A percentile compares a stretch with the other conserved stretches of the same genome.
Conservation (phyloP, 2,329 filamentous ascomycete genomes). For the Stachybotrys echinatus region DNA sequence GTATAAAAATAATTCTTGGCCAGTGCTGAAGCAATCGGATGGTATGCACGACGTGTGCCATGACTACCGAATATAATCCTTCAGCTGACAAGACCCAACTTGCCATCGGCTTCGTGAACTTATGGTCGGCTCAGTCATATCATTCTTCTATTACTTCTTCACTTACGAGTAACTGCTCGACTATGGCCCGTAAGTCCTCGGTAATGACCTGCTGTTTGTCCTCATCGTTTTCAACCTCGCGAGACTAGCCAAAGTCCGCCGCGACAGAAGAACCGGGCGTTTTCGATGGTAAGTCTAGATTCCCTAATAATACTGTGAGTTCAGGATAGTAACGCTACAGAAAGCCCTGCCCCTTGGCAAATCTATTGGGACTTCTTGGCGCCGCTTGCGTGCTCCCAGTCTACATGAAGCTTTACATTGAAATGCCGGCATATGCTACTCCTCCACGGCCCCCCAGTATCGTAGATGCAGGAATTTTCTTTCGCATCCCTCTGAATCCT, state of each 20-base stretch:
- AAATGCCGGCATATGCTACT: not conserved
- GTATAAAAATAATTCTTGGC: no score
- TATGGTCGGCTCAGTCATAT: not conserved
- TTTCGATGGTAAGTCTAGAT: not conserved
- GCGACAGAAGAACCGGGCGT: not conserved
- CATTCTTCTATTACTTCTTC: not conserved
- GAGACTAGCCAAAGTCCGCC: constrained; percentile 4
- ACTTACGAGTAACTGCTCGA: not conserved
- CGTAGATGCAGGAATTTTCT: not conserved
- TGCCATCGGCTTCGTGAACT: no score
- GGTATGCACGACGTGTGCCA: no score
- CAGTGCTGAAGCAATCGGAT: no score
- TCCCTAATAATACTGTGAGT: not conserved
- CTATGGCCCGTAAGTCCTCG: constrained; percentile 3
- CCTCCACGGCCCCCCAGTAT: not conserved
- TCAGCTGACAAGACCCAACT: no score
- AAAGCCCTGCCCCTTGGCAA: constrained; percentile 2
- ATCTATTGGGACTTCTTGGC: constrained; percentile 2
- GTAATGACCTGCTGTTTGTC: constrained; percentile 3
- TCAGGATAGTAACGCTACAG: not conserved
- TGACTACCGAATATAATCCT: no score
- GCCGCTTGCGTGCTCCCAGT: constrained; percentile 2
- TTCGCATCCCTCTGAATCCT: not conserved
- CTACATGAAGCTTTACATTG: constrained; percentile 1
- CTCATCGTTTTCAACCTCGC: constrained; percentile 6